Base-by-base conservation (phyloP, 2,329 filamentous ascomycete genomes). In the Zymoseptoria ardabiliae region DNA sequence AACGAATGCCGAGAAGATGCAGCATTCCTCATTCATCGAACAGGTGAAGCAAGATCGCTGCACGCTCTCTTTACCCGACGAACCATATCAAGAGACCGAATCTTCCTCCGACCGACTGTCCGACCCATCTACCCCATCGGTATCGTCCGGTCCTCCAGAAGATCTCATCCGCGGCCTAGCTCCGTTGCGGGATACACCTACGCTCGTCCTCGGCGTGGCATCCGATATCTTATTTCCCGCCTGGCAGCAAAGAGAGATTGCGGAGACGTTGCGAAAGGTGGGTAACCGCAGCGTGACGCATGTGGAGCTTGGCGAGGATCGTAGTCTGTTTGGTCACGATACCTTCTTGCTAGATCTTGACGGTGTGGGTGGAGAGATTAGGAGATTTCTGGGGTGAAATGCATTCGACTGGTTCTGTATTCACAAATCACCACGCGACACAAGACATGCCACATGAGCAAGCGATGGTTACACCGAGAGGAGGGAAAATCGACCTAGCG, bases 161-260 rank as follows among this genome's bases (percentile, higher is more conserved):
- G 94, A 99, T 73, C 79, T 99, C 0, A 82, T 97, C 41, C 79
- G 80, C 0, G 94, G 94, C 0, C 78, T 99, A 20, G 77, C 83
- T 3, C 77, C 84, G 0, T 75, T 97, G 56, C 84, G 86, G 57
- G 82, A 92, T 62, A 93, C 87, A 54, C 90, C 91, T 0, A 88
- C 90, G 0, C 80, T 99, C 21, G 90, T 99, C 10, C 87, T 99
- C 78, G 94, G 94, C 35, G 94, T 97, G 3, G 90, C 91, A 0
- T 97, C 91, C 68, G 94, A 99, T 72, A 97, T 97, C 54, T 78
- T 99, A 41, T 99, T 99, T 76, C 94, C 94, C 0, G 91, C 94
- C 0, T 99, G 94, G 93, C 94, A 99, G 77, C 94, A 99, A 78
- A 85, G 90, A 56, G 94, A 99, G 75, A 87, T 99, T 62, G 93